Conservation (phyloP, 2,329 filamentous ascomycete species). For the Pseudopyricularia javanii region DNA sequence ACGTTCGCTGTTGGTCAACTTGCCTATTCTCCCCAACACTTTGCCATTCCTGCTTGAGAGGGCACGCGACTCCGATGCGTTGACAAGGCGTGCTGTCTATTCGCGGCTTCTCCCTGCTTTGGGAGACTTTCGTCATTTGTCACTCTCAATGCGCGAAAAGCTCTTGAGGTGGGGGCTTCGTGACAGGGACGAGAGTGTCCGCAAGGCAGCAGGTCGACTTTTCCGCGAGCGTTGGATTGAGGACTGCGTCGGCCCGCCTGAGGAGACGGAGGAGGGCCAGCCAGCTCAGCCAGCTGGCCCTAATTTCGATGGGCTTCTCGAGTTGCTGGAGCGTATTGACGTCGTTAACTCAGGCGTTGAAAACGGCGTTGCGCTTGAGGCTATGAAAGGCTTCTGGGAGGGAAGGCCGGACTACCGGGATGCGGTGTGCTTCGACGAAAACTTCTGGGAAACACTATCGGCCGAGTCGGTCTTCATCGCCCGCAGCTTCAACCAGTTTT, state of each 20-base stretch:
- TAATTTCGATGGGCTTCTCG: conserved; percentile 71
- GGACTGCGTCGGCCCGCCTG: conserved; percentile 64
- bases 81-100: conserved; percentile 77
- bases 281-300: conserved; percentile 46
- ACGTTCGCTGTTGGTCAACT: conserved; percentile 74
- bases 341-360: conserved; percentile 83
- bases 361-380: conserved; percentile 80
- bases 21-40: conserved; percentile 74
- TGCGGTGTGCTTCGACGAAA: conserved; percentile 57
- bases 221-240: conserved; percentile 98
- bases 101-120: conserved; percentile 75
- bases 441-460: conserved; percentile 69
- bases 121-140: conserved; percentile 89
- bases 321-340: conserved; percentile 88
- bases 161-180: conserved; percentile 87
- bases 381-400: conserved; percentile 95
- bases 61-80: conserved; percentile 76
- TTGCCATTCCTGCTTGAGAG: conserved; percentile 82
- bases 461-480: conserved; percentile 84
- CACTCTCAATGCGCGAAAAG: conserved; percentile 89
- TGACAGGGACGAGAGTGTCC: conserved; percentile 86
- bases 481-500: conserved; percentile 90
- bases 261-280: conserved; percentile 45
- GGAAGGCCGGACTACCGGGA: conserved; percentile 75
- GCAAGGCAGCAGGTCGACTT: conserved; percentile 78